These are phyloP conservation scores for Paspalum vaginatum DNA, from an alignment of 176 grass and related monocot species.

Conservation along the genomic window DNA sequence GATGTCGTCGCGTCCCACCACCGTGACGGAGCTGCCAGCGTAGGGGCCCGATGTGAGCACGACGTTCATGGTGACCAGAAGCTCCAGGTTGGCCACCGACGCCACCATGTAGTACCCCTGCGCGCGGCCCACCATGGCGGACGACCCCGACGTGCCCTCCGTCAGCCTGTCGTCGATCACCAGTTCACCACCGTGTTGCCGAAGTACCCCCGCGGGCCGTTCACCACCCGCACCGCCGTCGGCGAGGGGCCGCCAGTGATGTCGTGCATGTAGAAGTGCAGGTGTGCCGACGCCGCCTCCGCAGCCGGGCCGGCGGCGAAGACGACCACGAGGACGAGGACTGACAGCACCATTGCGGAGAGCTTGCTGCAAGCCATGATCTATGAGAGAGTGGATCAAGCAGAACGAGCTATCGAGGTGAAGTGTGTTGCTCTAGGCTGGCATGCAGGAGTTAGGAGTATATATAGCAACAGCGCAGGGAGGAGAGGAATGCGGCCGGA, in stretches of 20 bases:
- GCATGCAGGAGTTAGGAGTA: no score
- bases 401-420: no score
- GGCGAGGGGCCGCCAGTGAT: neutral
- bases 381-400: neutral
- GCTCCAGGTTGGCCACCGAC: neutral
- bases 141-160: conserved; percentile 16
- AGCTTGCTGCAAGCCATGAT: neutral
- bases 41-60: conserved; percentile 50
- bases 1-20: conserved; percentile 45
- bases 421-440: neutral
- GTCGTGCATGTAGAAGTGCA: conserved; percentile 59
- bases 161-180: conserved; percentile 56
- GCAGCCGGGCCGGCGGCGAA: neutral
- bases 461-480: no score
- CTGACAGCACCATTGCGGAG: neutral
- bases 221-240: conserved; percentile 36
- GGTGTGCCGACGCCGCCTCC: conserved; percentile 19
- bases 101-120: conserved; percentile 48
- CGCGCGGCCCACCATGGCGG: conserved; percentile 28
- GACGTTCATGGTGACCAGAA: conserved; percentile 48
- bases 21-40: conserved; percentile 57
- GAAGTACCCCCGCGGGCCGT: neutral
- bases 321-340: neutral
- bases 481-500: no score
- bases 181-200: conserved; percentile 38